phyloP scores from a whole-genome alignment of 768 basidiomycete species.

The Mycena belliarum region DNA sequence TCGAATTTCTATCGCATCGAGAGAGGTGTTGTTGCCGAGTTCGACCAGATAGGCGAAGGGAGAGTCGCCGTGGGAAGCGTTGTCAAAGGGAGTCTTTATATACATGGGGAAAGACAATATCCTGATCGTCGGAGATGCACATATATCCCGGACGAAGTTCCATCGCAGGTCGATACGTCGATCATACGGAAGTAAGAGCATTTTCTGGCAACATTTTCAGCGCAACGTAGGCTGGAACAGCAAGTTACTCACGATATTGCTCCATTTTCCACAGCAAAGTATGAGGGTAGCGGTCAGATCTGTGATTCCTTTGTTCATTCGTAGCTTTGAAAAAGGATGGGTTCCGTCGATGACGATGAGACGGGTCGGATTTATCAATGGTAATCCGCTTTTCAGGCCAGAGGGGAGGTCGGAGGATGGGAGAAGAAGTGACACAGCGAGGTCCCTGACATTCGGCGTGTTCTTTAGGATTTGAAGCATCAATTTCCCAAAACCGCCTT shows the following conservation, averaged over 20 bases:
- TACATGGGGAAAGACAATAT: background rate
- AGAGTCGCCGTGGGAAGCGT: background rate
- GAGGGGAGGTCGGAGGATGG: background rate
- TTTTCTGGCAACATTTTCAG: too few species aligned
- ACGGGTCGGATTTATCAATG: background rate
- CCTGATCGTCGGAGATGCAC: too few species aligned
- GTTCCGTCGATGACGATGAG: background rate
- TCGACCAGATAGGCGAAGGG: background rate
- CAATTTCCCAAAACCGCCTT: background rate
- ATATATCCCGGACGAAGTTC: too few species aligned
- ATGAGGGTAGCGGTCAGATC: background rate
- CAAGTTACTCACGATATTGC: background rate
- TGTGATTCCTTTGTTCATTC: background rate
- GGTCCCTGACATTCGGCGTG: background rate
- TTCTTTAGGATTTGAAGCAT: background rate
- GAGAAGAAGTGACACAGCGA: background rate
- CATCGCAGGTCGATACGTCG: too few species aligned
- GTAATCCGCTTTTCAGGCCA: background rate
- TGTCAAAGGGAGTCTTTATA: background rate
- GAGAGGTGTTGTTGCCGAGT: background rate
- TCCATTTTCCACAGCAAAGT: background rate
- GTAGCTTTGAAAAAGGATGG: too few species aligned
- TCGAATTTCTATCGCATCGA: background rate
- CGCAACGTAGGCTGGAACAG: too few species aligned
- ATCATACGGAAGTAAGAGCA: too few species aligned